These are phyloP conservation scores for Papilionanthe hybrid DNA, from an alignment of 116 monocot species.

Conservation along the genomic window DNA sequence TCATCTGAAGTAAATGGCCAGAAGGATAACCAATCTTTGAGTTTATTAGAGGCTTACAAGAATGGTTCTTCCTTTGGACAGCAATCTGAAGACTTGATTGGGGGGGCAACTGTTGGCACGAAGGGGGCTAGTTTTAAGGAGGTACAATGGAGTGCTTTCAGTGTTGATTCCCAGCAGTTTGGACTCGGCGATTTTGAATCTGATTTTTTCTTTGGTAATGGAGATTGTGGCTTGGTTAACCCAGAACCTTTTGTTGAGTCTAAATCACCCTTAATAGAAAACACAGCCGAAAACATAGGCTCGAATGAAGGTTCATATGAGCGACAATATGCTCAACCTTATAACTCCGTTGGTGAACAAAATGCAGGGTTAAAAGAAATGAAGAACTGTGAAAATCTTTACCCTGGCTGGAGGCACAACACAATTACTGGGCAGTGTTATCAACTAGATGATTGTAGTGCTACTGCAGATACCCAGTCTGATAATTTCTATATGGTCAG, in stretches of 20 bases:
- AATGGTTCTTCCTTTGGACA: neutral
- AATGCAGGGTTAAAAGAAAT: constrained; percentile 30
- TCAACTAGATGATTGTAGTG: constrained; percentile 52
- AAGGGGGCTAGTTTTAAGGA: constrained; percentile 58
- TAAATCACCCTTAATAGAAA: constrained; percentile 12
- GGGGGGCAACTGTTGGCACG: constrained; percentile 21
- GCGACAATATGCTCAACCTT: constrained; percentile 29
- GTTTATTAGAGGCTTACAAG: neutral
- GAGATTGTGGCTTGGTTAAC: constrained; percentile 9
- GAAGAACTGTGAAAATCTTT: constrained; percentile 75
- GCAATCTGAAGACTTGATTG: neutral
- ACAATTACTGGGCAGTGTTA: constrained; percentile 72
- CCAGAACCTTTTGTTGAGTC: neutral
- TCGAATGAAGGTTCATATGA: constrained; percentile 7
- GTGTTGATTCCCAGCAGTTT: constrained; percentile 18
- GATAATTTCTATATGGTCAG: constrained; percentile 12
- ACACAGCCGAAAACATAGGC: constrained; percentile 7
- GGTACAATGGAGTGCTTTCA: constrained; percentile 81
- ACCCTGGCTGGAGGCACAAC: constrained; percentile 94
- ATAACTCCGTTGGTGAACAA: constrained; percentile 12
- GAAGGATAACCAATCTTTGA: neutral
- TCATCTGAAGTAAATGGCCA: neutral
- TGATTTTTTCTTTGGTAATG: constrained; percentile 40
- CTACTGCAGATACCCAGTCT: constrained; percentile 16
- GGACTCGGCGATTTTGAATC: constrained; percentile 40